These are phyloP conservation scores for Leishmania tarentolae DNA, from an alignment of 208 protist species.

Conservation along the genomic window DNA sequence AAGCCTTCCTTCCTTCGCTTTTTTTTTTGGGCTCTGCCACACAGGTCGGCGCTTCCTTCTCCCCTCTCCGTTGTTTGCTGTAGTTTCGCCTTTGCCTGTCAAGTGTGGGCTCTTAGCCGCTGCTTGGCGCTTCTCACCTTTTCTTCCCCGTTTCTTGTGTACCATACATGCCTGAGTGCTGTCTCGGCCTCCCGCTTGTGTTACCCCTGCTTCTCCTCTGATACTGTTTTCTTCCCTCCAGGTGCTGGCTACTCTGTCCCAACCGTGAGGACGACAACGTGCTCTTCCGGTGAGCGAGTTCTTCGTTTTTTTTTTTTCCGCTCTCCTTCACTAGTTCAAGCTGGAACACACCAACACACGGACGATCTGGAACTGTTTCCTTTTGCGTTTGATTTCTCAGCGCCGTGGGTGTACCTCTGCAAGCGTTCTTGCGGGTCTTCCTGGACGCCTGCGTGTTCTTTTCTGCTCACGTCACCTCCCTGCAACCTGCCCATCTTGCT, in stretches of 20 bases:
- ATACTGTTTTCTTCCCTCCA: not conserved
- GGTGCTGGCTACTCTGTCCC: not conserved
- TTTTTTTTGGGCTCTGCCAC: not conserved
- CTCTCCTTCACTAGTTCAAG: not conserved
- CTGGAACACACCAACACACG: not conserved
- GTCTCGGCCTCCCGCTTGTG: not conserved
- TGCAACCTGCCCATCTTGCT: not conserved
- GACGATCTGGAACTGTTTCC: not conserved
- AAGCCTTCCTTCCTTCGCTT: no score
- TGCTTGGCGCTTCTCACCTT: not conserved
- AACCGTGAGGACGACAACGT: not conserved
- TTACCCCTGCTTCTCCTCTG: not conserved
- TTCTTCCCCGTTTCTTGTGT: conserved; percentile 6
- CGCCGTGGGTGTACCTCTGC: not conserved
- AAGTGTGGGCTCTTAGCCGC: not conserved
- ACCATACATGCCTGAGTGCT: not conserved
- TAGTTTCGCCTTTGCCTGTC: not conserved
- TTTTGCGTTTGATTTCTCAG: not conserved
- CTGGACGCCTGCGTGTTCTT: not conserved
- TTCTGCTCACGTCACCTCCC: not conserved
- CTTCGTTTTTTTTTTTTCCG: not conserved
- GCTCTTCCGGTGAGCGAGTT: not conserved
- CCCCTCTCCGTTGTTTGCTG: not conserved
- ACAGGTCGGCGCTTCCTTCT: not conserved
- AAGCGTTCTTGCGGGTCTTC: not conserved